Base-by-base conservation (phyloP, 805 yeast species). In the Lipomyces kockii region DNA sequence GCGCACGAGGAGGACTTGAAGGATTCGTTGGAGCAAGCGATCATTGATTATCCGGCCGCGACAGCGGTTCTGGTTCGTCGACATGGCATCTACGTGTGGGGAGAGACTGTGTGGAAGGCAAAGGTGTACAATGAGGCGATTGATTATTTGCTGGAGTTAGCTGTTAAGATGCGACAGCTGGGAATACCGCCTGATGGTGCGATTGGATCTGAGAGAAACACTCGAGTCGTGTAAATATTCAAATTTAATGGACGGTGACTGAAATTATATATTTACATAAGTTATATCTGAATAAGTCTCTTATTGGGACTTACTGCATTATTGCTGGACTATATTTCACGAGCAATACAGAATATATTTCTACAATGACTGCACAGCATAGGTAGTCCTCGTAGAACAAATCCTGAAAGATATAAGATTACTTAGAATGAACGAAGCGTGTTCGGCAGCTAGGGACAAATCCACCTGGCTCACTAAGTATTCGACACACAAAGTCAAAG, bases 31-130 rank as follows among this genome's bases (percentile, higher is more conserved):
- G 86, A 86, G 69, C 78, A 83, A 65, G 89, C 92, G 0, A 85
- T 93, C 63, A 77, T 73, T n/a, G 81, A 83, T 17, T 89, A 91
- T 74, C 97, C 98, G 1, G 83, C 85, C 0, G 80, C 97, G 2
- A 86, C 92, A 2, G 98, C 98, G 0, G 92, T 94, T 0, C 81
- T 94, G 62, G 98, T 94, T 6, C 85, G 97, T 78, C 83, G 97
- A 75, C 98, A 94, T 76, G 98, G 98, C 0, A 88, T 94, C 57
- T 94, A 89, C 76, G 97, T 92, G n/a, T 94, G 98, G 98, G 98
- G 98, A 29, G 91, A 89, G 73, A 86, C 84, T 32, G 90, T 91
- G 12, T 90, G 96, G 90, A 92, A 93, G 79, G 97, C 98, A 60
- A 94, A 94, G 79, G 85, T 94, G 14, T 89, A 90, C 77, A 92